A percentile compares a stretch with the other conserved stretches of the same genome.
Evolutionary conservation across 2,329 filamentous ascomycete species (phyloP).

Genomic region (Rhynchosporium agropyri): DNA sequence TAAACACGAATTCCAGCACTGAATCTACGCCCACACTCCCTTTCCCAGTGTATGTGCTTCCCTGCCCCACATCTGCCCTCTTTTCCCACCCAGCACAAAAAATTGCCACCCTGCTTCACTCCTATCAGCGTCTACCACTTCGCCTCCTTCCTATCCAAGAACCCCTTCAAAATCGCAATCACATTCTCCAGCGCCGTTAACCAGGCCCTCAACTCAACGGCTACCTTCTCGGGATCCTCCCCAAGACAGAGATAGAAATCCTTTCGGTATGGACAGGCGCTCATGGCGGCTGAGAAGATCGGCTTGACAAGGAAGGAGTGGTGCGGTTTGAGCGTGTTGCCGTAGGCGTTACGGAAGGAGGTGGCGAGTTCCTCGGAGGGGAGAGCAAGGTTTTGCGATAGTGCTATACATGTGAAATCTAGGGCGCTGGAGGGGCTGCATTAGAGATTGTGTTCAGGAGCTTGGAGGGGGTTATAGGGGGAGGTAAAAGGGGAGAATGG

Average conservation of each 20-base stretch:
- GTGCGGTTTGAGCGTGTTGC: constrained; percentile 84
- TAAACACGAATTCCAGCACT: constrained; percentile 6
- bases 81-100: not conserved
- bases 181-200: constrained; percentile 76
- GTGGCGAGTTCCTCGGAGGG: constrained; percentile 73
- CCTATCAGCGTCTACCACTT: constrained; percentile 41
- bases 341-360: constrained; percentile 87
- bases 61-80: not conserved
- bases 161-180: constrained; percentile 73
- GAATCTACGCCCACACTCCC: not conserved
- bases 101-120: not conserved
- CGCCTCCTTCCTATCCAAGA: constrained; percentile 56
- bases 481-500: constrained; percentile 34
- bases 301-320: constrained; percentile 90
- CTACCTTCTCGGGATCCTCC: constrained; percentile 63
- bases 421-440: constrained; percentile 64
- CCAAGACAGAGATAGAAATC: constrained; percentile 92
- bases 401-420: constrained; percentile 87
- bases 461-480: constrained; percentile 6
- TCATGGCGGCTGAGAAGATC: constrained; percentile 91
- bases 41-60: not conserved
- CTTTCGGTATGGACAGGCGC: constrained; percentile 87
- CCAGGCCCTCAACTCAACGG: constrained; percentile 68
- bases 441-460: not conserved
- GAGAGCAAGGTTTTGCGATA: constrained; percentile 75